Conservation (phyloP, 257 asterid species). For the Scutellaria minor region DNA sequence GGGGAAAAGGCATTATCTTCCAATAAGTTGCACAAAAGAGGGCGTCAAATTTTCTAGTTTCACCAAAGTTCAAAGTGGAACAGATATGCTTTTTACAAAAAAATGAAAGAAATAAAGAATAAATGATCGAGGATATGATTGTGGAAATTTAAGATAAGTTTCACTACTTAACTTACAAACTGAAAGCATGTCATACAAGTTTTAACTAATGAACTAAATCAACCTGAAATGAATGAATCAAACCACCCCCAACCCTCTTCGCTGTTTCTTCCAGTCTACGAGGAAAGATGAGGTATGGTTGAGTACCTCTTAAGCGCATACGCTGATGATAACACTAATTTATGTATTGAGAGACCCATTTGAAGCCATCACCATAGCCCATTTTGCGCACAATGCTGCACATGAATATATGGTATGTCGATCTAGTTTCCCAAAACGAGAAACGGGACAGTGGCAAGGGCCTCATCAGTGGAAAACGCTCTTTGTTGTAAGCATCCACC, state of each 20-base stretch:
- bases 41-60: not conserved
- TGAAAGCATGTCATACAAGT: conserved; percentile 39
- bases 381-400: conserved; percentile 63
- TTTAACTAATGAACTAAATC: conserved; percentile 45
- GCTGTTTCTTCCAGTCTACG: conserved; percentile 30
- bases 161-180: conserved; percentile 40
- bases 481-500: conserved; percentile 58
- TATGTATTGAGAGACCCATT: conserved; percentile 61
- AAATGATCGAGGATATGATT: conserved; percentile 1
- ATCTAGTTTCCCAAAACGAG: conserved; percentile 54
- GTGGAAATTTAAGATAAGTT: conserved; percentile 29
- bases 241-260: no score
- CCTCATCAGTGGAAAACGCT: conserved; percentile 53
- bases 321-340: conserved; percentile 42
- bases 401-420: conserved; percentile 58
- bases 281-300: conserved; percentile 6
- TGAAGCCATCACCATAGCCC: conserved; percentile 64
- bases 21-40: not conserved
- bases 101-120: not conserved
- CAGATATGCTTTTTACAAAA: not conserved
- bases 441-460: conserved; percentile 50
- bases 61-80: not conserved
- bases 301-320: no score
- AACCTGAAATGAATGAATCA: conserved; percentile 36
- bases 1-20: not conserved